Percentiles rank a stretch among this genome's conserved stretches.
Conservation (phyloP, 805 yeast genomes). For the Jamesozyma rosinii region DNA sequence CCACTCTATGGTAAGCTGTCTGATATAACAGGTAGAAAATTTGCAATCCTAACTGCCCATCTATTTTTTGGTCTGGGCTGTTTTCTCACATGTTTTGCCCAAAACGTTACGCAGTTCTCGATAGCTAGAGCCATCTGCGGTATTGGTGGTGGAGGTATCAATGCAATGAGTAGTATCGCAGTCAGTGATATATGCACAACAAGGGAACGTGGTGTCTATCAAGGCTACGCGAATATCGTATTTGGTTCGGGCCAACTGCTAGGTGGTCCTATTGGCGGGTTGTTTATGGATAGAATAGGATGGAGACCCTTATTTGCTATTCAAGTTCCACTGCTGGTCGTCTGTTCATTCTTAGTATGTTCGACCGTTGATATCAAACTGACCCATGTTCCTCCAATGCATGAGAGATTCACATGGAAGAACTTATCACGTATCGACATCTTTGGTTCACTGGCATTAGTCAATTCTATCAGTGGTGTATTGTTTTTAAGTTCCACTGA, state of each 20-base stretch:
- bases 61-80: constrained; percentile 40
- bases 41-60: constrained; percentile 35
- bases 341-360: constrained; percentile 32
- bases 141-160: constrained; percentile 85
- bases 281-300: constrained; percentile 47
- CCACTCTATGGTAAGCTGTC: constrained; percentile 55
- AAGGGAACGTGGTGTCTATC: constrained; percentile 69
- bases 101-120: constrained; percentile 32
- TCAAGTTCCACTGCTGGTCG: constrained; percentile 40
- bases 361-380: constrained; percentile 34
- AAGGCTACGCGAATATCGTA: constrained; percentile 71
- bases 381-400: constrained; percentile 42
- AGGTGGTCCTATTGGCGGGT: constrained; percentile 61
- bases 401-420: constrained; percentile 36
- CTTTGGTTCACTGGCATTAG: constrained; percentile 56
- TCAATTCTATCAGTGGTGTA: constrained; percentile 39
- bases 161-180: constrained; percentile 64
- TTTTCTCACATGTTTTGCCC: constrained; percentile 33
- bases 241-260: constrained; percentile 66
- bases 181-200: constrained; percentile 69
- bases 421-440: constrained; percentile 56
- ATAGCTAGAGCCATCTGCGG: constrained; percentile 69
- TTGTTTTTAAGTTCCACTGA: constrained; percentile 43
- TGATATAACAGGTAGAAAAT: constrained; percentile 46
- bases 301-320: constrained; percentile 53